A percentile compares a stretch with the other conserved stretches of the same genome.
Evolutionary conservation across 1,284 basidiomycete species (phyloP).

Genomic region (Bjerkandera adusta): DNA sequence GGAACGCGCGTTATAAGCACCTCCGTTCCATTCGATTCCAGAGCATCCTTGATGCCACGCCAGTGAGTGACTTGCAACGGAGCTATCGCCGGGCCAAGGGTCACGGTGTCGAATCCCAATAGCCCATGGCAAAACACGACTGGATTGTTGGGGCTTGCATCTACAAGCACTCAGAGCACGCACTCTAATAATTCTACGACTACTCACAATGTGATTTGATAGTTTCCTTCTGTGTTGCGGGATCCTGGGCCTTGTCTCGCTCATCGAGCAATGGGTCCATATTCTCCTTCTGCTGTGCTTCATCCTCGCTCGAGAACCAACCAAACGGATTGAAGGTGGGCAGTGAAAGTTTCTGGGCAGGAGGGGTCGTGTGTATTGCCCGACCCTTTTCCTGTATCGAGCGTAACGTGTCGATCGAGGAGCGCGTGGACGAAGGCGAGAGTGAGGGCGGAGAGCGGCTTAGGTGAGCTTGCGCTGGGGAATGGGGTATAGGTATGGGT

Average conservation of each 20-base stretch:
- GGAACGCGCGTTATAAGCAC: slow-evolving; percentile 92
- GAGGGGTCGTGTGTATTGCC: slow-evolving; percentile 26
- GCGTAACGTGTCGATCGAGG: slow-evolving; percentile 65
- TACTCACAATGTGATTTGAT: slow-evolving; percentile 71
- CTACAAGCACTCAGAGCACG: slow-evolving; percentile 34
- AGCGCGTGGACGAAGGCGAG: slow-evolving; percentile 37
- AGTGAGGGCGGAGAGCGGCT: slow-evolving; percentile 25
- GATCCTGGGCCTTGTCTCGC: slow-evolving; percentile 54
- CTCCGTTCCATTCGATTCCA: slow-evolving; percentile 86
- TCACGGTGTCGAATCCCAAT: slow-evolving; percentile 82
- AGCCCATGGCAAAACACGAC: slow-evolving; percentile 94
- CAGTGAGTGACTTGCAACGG: slow-evolving; percentile 89
- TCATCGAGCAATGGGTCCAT: slow-evolving; percentile 50
- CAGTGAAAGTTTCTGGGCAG: slow-evolving; percentile 23
- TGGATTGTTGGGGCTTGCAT: slow-evolving; percentile 77
- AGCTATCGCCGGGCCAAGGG: slow-evolving; percentile 69
- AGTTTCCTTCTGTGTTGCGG: slow-evolving; percentile 50
- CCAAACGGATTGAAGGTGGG: slow-evolving; percentile 31
- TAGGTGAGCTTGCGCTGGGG: slow-evolving; percentile 26
- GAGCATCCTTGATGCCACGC: slow-evolving; percentile 90
- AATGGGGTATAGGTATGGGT: slow-evolving; percentile 27
- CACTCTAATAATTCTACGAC: slow-evolving; percentile 1
- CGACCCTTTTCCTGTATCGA: slow-evolving; percentile 46
- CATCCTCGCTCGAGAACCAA: slow-evolving; percentile 51
- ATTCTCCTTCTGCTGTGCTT: slow-evolving; percentile 38